phyloP scores from a whole-genome alignment of 2,329 filamentous ascomycete genomes.

The Pyrenophora seminiperda region DNA sequence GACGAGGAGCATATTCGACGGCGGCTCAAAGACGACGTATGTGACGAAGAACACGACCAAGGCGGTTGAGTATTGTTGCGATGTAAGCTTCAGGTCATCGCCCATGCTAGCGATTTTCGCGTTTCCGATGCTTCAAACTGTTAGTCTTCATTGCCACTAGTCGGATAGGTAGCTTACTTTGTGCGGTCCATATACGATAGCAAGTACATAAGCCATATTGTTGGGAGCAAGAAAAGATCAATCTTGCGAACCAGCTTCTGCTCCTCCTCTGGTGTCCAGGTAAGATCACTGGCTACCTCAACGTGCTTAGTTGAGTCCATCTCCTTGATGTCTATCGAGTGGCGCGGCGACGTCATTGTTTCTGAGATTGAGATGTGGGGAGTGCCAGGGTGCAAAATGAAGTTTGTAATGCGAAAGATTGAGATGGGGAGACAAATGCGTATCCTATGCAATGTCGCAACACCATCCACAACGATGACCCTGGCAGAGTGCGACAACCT shows the following conservation, averaged over 20 bases:
- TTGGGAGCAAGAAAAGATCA: constrained; percentile 55
- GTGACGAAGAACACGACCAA: constrained; percentile 60
- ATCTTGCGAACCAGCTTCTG: constrained; percentile 55
- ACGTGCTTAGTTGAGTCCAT: constrained; percentile 51
- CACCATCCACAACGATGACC: not conserved
- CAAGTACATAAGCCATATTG: constrained; percentile 58
- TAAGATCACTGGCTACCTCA: constrained; percentile 51
- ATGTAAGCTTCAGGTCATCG: constrained; percentile 53
- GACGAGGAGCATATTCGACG: constrained; percentile 60
- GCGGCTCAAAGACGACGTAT: constrained; percentile 61
- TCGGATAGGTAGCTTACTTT: constrained; percentile 30
- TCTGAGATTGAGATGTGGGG: constrained; percentile 2
- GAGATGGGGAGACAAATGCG: not conserved
- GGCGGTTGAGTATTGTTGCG: constrained; percentile 57
- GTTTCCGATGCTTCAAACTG: constrained; percentile 50
- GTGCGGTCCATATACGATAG: constrained; percentile 55
- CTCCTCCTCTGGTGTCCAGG: constrained; percentile 58
- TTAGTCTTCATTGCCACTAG: not conserved
- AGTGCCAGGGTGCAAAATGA: not conserved
- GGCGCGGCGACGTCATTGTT: constrained; percentile 32
- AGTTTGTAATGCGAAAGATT: not conserved
- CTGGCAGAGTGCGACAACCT: constrained; percentile 5
- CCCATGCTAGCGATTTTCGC: constrained; percentile 60
- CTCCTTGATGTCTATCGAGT: constrained; percentile 30
- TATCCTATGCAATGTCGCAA: not conserved